These are phyloP conservation scores for Candida maltosa DNA, from an alignment of 805 yeast species.

Conservation along the genomic window DNA sequence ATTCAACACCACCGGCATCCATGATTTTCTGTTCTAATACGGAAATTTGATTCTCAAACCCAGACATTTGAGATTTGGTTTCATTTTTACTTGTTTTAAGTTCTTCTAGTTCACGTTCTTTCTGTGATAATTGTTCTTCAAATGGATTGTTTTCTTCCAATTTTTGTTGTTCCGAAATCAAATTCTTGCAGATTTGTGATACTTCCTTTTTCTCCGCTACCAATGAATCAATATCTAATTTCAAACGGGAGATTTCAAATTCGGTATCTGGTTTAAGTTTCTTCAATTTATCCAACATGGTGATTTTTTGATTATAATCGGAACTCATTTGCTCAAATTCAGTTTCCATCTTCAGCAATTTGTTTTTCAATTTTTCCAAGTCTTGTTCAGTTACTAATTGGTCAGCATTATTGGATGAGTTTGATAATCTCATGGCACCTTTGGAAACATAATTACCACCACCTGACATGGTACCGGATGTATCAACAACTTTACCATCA, in stretches of 20 bases:
- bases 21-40: conserved; percentile 71
- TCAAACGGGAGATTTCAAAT: conserved; percentile 51
- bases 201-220: conserved; percentile 50
- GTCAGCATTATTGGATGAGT: conserved; percentile 20
- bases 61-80: conserved; percentile 53
- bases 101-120: conserved; percentile 17
- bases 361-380: conserved; percentile 49
- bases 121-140: conserved; percentile 36
- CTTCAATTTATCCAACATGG: conserved; percentile 52
- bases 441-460: conserved; percentile 74
- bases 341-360: conserved; percentile 51
- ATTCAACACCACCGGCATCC: conserved; percentile 87
- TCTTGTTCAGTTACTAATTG: conserved; percentile 52
- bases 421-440: conserved; percentile 71
- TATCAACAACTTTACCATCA: conserved; percentile 88
- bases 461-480: conserved; percentile 94
- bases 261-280: conserved; percentile 73
- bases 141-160: conserved; percentile 24
- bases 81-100: conserved; percentile 16
- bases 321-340: conserved; percentile 47
- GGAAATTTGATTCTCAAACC: conserved; percentile 53
- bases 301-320: conserved; percentile 57
- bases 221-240: conserved; percentile 63
- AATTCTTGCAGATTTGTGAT: conserved; percentile 39
- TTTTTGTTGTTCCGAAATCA: conserved; percentile 35